These are phyloP conservation scores for Heliosperma pusillum DNA, from an alignment of 148 eudicot species.

Conservation along the genomic window DNA sequence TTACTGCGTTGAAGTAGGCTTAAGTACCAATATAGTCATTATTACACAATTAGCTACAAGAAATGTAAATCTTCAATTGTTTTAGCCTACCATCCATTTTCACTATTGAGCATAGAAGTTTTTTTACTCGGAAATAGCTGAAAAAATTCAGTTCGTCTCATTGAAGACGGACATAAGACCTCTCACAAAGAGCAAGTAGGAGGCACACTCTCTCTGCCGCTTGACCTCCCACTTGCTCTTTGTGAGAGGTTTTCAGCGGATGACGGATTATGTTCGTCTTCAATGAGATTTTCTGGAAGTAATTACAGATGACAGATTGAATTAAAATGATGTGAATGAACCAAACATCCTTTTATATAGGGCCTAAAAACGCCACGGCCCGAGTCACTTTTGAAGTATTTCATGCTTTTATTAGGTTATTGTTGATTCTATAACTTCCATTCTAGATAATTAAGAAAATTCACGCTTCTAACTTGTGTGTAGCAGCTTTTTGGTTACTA, in stretches of 20 bases:
- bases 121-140: too few species aligned
- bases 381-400: neutral
- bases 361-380: neutral
- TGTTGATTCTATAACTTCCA: neutral
- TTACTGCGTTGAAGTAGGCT: slow-evolving; percentile 16
- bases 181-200: too few species aligned
- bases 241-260: too few species aligned
- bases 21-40: neutral
- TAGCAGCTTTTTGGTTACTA: neutral
- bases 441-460: neutral
- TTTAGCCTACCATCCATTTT: slow-evolving; percentile 14
- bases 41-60: neutral
- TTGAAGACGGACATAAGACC: too few species aligned
- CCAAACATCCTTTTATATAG: neutral
- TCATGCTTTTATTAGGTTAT: neutral
- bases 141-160: too few species aligned
- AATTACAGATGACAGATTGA: neutral
- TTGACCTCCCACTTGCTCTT: too few species aligned
- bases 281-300: too few species aligned
- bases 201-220: too few species aligned
- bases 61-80: neutral
- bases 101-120: neutral
- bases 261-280: too few species aligned
- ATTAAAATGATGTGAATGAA: neutral
- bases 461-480: neutral